Conservation (phyloP, 1,284 basidiomycete genomes). For the Puccinia coronata region DNA sequence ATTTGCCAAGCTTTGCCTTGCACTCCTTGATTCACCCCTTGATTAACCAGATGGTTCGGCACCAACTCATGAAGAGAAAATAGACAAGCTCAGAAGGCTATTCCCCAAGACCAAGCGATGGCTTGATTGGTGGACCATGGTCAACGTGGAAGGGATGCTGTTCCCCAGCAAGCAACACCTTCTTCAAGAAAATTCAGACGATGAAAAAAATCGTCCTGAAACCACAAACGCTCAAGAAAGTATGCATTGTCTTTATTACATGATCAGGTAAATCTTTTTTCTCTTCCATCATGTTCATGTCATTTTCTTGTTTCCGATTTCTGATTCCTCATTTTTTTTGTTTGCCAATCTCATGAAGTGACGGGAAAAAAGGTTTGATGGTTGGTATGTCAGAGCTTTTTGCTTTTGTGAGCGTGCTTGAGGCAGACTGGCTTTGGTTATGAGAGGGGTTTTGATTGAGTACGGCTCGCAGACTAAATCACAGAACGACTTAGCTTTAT, state of each 20-base stretch:
- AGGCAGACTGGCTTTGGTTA: too few species aligned
- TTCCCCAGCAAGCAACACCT: background rate
- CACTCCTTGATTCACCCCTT: background rate
- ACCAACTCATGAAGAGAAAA: background rate
- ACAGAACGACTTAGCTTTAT: too few species aligned
- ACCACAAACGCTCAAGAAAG: constrained; percentile 5
- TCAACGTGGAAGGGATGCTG: background rate
- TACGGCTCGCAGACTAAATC: too few species aligned
- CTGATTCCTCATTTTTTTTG: too few species aligned
- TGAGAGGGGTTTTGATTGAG: too few species aligned
- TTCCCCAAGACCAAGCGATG: background rate
- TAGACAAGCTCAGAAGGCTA: background rate
- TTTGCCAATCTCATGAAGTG: too few species aligned
- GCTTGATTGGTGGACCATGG: background rate
- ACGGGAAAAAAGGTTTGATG: too few species aligned
- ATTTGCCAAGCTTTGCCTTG: background rate
- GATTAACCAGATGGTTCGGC: background rate
- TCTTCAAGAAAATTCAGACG: background rate
- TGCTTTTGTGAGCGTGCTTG: too few species aligned
- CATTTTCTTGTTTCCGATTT: too few species aligned
- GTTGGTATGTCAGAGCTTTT: too few species aligned
- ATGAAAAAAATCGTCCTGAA: background rate
- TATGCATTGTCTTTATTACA: background rate
- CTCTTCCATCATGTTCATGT: too few species aligned
- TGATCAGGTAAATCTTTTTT: background rate